A percentile compares a stretch with the other conserved stretches of the same genome.
Evolutionary conservation across 2,329 filamentous ascomycete genomes (phyloP).

Genomic region (Ophiocordyceps camponoti-saundersi): DNA sequence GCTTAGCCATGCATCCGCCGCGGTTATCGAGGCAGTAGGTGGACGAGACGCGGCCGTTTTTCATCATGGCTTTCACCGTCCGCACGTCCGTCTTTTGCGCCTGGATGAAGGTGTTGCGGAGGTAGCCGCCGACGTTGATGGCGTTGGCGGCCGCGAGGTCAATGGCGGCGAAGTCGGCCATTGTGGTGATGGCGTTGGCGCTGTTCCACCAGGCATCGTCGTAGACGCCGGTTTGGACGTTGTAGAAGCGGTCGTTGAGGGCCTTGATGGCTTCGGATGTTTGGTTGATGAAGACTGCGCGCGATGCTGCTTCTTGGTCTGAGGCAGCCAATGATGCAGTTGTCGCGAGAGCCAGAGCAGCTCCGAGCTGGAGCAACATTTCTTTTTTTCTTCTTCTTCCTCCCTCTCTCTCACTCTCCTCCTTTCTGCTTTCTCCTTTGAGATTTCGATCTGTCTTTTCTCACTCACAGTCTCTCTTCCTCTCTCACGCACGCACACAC

Average conservation of each 20-base stretch:
- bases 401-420: too few relatives aligned
- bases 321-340: too few relatives aligned
- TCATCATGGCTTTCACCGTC: constrained; percentile 20
- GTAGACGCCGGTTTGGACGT: constrained; percentile 43
- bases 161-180: constrained; percentile 34
- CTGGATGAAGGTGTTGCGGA: constrained; percentile 26
- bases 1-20: constrained; percentile 14
- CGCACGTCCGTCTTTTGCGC: constrained; percentile 23
- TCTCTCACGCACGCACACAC: too few relatives aligned
- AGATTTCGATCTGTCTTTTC: too few relatives aligned
- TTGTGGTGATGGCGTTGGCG: constrained; percentile 46
- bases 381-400: too few relatives aligned
- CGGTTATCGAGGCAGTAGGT: constrained; percentile 16
- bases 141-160: constrained; percentile 15
- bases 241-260: constrained; percentile 43
- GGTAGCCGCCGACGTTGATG: constrained; percentile 20
- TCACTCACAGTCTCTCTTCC: too few relatives aligned
- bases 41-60: constrained; percentile 19
- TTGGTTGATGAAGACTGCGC: neutral
- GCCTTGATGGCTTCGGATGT: constrained; percentile 17
- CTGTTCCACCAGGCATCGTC: constrained; percentile 56
- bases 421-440: too few relatives aligned
- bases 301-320: neutral
- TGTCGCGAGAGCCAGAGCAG: neutral
- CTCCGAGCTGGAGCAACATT: too few relatives aligned